These are phyloP conservation scores for Rhipidocladum racemiflorum DNA, from an alignment of 176 grass and related monocot species.

Conservation along the genomic window DNA sequence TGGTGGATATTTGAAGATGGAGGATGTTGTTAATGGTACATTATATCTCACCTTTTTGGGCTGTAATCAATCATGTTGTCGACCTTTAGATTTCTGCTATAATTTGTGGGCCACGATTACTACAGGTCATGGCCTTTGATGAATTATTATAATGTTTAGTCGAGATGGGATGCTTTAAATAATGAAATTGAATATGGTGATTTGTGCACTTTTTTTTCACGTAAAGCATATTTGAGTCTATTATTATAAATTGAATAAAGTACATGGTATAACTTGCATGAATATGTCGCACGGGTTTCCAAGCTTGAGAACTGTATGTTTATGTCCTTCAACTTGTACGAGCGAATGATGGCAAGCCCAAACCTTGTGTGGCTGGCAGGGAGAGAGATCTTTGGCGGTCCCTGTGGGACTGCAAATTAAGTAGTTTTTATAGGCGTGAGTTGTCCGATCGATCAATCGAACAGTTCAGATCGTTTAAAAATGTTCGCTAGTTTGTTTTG, in stretches of 20 bases:
- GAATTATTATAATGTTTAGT: conserved; percentile 14
- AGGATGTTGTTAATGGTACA: conserved; percentile 74
- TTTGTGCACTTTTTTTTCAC: not conserved
- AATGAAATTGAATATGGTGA: not conserved
- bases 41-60: conserved; percentile 4
- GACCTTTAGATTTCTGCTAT: not conserved
- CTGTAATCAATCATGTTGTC: not conserved
- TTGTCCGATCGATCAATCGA: no score
- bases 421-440: no score
- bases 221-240: conserved; percentile 11
- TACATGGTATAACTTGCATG: not conserved
- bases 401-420: no score
- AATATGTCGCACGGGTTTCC: not conserved
- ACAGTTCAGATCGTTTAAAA: no score
- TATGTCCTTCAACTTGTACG: not conserved
- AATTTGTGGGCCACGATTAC: not conserved
- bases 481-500: no score
- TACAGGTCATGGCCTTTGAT: conserved; percentile 2
- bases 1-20: conserved; percentile 87
- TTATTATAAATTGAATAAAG: conserved; percentile 17
- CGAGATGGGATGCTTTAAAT: conserved; percentile 20
- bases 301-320: not conserved
- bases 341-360: not conserved
- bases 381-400: no score
- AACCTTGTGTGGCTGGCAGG: not conserved